These are phyloP conservation scores for Hibiscus syriacus DNA, from an alignment of 345 rosid genomes.

Conservation along the genomic window DNA sequence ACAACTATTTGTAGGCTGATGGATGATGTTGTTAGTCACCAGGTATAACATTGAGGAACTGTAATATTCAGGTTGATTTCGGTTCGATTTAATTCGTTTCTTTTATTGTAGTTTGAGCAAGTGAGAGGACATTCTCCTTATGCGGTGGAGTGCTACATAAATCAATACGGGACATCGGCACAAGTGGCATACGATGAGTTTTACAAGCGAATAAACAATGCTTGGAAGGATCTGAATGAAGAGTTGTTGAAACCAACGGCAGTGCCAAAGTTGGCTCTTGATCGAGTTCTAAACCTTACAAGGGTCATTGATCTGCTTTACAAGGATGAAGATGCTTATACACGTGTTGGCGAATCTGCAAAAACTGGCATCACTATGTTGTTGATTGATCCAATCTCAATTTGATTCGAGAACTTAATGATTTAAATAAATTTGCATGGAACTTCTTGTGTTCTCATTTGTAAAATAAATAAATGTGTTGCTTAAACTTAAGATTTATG, in stretches of 20 bases:
- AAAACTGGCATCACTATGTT: not conserved
- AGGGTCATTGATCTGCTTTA: not conserved
- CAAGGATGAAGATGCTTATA: not conserved
- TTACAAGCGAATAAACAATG: not conserved
- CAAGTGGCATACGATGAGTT: conserved; percentile 18
- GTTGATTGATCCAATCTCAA: not conserved
- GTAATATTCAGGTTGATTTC: no score
- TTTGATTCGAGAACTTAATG: no score
- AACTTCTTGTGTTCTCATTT: no score
- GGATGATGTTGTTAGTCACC: conserved; percentile 16
- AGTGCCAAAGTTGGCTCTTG: not conserved
- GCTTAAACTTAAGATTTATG: no score
- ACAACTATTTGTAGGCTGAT: not conserved
- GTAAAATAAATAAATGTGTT: no score
- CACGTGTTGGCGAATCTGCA: not conserved
- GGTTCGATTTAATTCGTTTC: no score
- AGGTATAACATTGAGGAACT: not conserved
- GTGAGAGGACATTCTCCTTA: conserved; percentile 21
- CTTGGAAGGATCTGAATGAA: conserved; percentile 36
- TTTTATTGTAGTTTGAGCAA: conserved; percentile 22
- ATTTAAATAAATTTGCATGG: no score
- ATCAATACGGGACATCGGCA: not conserved
- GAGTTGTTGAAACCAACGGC: conserved; percentile 15
- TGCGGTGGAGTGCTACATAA: conserved; percentile 27
- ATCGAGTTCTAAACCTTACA: not conserved